These are phyloP conservation scores for Populus euphratica DNA, from an alignment of 345 rosid species.

Conservation along the genomic window DNA sequence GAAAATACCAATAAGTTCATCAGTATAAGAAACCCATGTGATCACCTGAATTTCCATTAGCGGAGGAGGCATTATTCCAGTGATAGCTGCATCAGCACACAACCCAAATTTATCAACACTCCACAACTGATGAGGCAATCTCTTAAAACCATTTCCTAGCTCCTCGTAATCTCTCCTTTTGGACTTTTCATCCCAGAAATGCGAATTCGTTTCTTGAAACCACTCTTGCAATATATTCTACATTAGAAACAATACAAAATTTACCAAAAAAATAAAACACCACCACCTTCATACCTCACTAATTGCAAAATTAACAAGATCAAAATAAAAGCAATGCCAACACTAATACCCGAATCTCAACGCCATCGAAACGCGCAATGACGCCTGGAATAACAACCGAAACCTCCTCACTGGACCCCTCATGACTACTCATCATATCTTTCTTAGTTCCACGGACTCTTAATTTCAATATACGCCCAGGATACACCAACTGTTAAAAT, in stretches of 20 bases:
- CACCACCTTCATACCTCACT: not conserved
- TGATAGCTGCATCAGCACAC: slow-evolving; percentile 82
- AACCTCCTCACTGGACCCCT: slow-evolving; percentile 62
- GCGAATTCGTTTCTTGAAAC: slow-evolving; percentile 53
- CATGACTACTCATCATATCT: slow-evolving; percentile 46
- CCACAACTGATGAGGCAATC: slow-evolving; percentile 83
- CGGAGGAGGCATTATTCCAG: slow-evolving; percentile 93
- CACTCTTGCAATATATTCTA: slow-evolving; percentile 69
- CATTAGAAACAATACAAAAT: slow-evolving; percentile 8
- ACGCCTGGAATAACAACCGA: slow-evolving; percentile 70
- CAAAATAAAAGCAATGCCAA: not conserved
- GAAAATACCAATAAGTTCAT: not conserved
- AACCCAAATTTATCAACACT: slow-evolving; percentile 73
- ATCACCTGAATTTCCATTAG: slow-evolving; percentile 81
- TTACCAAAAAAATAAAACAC: not conserved
- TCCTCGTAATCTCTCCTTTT: slow-evolving; percentile 42
- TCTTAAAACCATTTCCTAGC: slow-evolving; percentile 36
- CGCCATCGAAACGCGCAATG: slow-evolving; percentile 82
- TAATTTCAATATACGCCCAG: slow-evolving; percentile 60
- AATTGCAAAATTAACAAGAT: not conserved
- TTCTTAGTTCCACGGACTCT: slow-evolving; percentile 70
- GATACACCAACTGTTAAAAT: slow-evolving; percentile 50
- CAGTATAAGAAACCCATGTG: slow-evolving; percentile 6
- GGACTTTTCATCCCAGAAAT: slow-evolving; percentile 71
- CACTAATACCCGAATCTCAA: slow-evolving; percentile 55